A percentile compares a stretch with the other conserved stretches of the same genome.
phyloP scores from a whole-genome alignment of 148 eudicot species.

The Chenopodium quinoa region DNA sequence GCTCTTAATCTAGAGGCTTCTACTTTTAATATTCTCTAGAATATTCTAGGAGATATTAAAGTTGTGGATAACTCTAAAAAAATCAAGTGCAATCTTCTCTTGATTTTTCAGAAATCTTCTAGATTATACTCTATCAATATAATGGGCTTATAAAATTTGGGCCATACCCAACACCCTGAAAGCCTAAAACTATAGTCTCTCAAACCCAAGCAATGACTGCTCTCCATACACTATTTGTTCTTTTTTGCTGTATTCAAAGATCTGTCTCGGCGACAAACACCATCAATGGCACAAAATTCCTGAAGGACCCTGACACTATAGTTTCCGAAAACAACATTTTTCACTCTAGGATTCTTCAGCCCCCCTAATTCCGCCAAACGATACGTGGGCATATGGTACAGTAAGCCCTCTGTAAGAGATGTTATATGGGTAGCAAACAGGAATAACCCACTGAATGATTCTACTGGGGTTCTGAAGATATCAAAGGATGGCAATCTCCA shows the following conservation, averaged over 20 bases:
- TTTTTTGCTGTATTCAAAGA: neutral
- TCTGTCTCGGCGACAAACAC: slow-evolving; percentile 20
- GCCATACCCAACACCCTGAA: no score
- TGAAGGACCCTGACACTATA: slow-evolving; percentile 37
- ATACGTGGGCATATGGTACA: slow-evolving; percentile 48
- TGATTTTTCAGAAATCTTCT: no score
- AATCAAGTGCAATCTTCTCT: no score
- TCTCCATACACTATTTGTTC: neutral
- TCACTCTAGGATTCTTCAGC: slow-evolving; percentile 45
- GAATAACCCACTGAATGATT: slow-evolving; percentile 28
- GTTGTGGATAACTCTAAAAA: no score
- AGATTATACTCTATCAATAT: no score
- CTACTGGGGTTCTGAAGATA: slow-evolving; percentile 30
- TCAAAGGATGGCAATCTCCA: slow-evolving; percentile 36
- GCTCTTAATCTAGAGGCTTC: no score
- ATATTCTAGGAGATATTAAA: no score
- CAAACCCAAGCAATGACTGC: slow-evolving; percentile 1
- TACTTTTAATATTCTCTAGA: no score
- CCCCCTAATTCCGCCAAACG: slow-evolving; percentile 28
- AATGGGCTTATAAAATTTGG: no score
- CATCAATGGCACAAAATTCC: slow-evolving; percentile 21
- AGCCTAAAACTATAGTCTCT: no score
- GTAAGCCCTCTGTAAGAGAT: slow-evolving; percentile 26
- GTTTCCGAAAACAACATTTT: slow-evolving; percentile 24
- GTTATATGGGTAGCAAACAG: slow-evolving; percentile 49